phyloP scores from a whole-genome alignment of 2,329 filamentous ascomycete species.

The Neopestalotiopsis sp. region DNA sequence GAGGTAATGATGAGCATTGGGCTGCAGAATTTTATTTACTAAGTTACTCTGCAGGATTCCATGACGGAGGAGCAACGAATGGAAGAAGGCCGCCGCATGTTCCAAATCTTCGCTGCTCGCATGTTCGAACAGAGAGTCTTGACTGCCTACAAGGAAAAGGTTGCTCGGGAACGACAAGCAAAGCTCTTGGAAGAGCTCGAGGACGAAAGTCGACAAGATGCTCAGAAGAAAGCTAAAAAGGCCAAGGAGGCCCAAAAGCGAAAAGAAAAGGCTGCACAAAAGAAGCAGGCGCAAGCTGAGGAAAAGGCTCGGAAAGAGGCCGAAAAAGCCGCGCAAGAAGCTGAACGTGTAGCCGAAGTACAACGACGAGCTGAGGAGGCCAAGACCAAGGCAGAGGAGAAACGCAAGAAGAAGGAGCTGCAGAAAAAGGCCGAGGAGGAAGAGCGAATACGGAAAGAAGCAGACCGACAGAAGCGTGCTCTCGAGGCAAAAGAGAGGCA shows the following conservation, averaged over 20 bases:
- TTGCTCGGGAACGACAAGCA: conserved; percentile 88
- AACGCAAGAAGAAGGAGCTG: conserved; percentile 87
- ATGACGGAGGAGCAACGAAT: conserved; percentile 99
- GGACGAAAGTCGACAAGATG: conserved; percentile 78
- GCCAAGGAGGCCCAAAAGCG: conserved; percentile 93
- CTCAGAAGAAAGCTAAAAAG: conserved; percentile 88
- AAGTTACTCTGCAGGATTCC: conserved; percentile 72
- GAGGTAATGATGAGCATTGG: conserved; percentile 57
- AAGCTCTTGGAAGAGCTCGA: conserved; percentile 90
- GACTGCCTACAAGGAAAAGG: conserved; percentile 97
- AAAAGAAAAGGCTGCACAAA: conserved; percentile 90
- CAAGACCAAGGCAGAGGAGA: conserved; percentile 83
- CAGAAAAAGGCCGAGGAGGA: conserved; percentile 92
- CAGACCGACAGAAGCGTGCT: conserved; percentile 78
- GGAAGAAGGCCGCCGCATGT: conserved; percentile 98
- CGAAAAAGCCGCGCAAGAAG: conserved; percentile 87
- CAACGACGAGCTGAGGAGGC: conserved; percentile 82
- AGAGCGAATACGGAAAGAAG: conserved; percentile 82
- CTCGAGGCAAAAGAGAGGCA: conserved; percentile 88
- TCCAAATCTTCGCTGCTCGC: conserved; percentile 97
- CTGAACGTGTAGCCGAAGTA: conserved; percentile 75
- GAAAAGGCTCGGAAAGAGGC: conserved; percentile 88
- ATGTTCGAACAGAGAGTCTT: conserved; percentile 99
- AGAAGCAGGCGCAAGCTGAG: conserved; percentile 88
- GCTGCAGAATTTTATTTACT: conserved; percentile 37